phyloP scores from a whole-genome alignment of 108 stramenopile species.

The Skeletonema marinoi region DNA sequence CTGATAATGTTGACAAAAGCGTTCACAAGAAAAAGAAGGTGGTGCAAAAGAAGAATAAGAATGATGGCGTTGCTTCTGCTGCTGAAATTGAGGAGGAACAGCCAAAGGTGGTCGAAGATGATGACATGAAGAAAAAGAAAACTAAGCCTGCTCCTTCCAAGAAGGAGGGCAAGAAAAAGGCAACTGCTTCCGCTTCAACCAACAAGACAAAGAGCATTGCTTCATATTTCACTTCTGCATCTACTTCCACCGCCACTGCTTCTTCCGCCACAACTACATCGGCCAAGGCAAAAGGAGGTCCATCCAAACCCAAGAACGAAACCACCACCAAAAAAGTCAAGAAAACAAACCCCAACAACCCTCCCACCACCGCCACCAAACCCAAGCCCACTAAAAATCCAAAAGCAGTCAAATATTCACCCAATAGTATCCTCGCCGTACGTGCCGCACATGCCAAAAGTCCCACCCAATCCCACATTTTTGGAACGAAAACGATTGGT shows the following conservation, averaged over 20 bases:
- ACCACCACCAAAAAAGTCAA: neutral
- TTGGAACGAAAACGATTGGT: neutral
- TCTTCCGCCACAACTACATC: neutral
- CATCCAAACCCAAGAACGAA: neutral
- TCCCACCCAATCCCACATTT: neutral
- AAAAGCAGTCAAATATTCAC: neutral
- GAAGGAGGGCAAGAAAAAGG: neutral
- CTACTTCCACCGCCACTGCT: neutral
- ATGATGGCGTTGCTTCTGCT: neutral
- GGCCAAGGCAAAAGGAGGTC: neutral
- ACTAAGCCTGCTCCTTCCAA: neutral
- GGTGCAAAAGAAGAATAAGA: neutral
- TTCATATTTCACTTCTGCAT: neutral
- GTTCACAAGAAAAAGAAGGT: neutral
- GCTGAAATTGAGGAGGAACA: neutral
- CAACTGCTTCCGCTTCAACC: neutral
- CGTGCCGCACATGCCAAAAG: conserved; percentile 12
- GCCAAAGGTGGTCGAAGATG: neutral
- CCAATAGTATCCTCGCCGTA: conserved; percentile 4
- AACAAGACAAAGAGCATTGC: neutral
- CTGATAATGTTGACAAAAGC: neutral
- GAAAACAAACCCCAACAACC: neutral
- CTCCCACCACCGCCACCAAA: neutral
- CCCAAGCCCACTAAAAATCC: neutral
- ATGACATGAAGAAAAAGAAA: neutral